Base-by-base conservation (phyloP, 2,329 filamentous ascomycete species). In the Neofusicoccum ribis region DNA sequence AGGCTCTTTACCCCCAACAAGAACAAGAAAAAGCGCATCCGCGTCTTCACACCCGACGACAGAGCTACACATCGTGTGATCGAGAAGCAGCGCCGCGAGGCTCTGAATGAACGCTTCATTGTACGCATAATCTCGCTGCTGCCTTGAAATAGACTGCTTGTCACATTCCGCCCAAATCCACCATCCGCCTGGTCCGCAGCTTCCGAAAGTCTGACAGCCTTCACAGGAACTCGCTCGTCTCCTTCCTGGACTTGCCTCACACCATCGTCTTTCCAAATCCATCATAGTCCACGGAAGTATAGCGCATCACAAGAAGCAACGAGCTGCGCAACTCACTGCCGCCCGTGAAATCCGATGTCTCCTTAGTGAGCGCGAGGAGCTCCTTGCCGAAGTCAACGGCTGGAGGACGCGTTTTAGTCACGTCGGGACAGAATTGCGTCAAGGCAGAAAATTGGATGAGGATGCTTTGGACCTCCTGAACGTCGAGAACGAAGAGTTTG, bases 231-330 rank as follows among this genome's bases (percentile, higher is more conserved):
- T 71, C 36, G 70, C 70, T n/a, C 63, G 67, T 20, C 69, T 68
- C 5, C 61, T 71, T 50, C 70, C 70, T 23, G 63, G 63, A 12
- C 49, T 71, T 20, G 67, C 64, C 11, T 44, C 54, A 5, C 67
- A 65, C 8, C 62, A 68, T 27, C 70, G 69, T 11, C 67, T 71
- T n/a, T 71, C 69, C 51, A 71, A 71, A 47, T 66, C 68, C 14
- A 64, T 70, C 59, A 71, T 71, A 49, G 67, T 71, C 14, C 66
- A 70, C 39, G 68, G 71, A 23, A 71, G 70, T 51, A 68, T 70
- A n/a, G 54, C 59, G 2, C 67, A 67, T 11, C 66, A 68, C 39
- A 67, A 67, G 39, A 27, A 49, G n/a, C 69, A 69, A 41, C 46
- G 68, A 8, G 34, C 67, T 17, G 36, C 67, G 5, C 66, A 67